These are phyloP conservation scores for Suhomyces wounanorum DNA, from an alignment of 1,139 yeast genomes.

Conservation along the genomic window DNA sequence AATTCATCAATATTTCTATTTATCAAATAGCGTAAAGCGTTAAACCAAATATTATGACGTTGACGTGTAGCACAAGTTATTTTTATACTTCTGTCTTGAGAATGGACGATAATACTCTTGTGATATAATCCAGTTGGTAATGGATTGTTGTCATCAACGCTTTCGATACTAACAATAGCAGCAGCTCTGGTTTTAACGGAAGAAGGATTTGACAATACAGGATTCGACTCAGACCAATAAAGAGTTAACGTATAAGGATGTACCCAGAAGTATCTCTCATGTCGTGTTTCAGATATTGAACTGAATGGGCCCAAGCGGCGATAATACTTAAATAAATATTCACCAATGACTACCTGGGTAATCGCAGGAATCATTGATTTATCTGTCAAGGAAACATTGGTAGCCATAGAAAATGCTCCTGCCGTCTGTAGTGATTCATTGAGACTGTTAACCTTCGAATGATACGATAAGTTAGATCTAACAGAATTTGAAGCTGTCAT, in stretches of 20 bases:
- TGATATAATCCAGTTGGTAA: slow-evolving; percentile 88
- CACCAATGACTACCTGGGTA: slow-evolving; percentile 93
- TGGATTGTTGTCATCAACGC: slow-evolving; percentile 84
- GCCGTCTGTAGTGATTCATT: slow-evolving; percentile 36
- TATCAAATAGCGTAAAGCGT: slow-evolving; percentile 76
- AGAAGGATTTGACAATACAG: slow-evolving; percentile 70
- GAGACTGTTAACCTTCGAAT: slow-evolving; percentile 30
- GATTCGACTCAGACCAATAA: slow-evolving; percentile 86
- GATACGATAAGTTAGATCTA: slow-evolving; percentile 36
- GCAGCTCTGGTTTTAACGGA: slow-evolving; percentile 73
- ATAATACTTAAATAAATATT: slow-evolving; percentile 82
- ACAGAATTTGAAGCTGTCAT: slow-evolving; percentile 28
- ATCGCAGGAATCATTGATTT: slow-evolving; percentile 81
- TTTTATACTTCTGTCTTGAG: slow-evolving; percentile 68
- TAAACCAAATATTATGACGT: slow-evolving; percentile 91
- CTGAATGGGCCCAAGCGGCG: slow-evolving; percentile 75
- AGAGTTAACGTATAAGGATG: slow-evolving; percentile 91
- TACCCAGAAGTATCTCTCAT: slow-evolving; percentile 93
- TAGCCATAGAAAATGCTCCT: slow-evolving; percentile 57
- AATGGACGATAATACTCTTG: slow-evolving; percentile 76
- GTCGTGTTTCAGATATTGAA: slow-evolving; percentile 77
- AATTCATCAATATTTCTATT: slow-evolving; percentile 68
- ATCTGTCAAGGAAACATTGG: slow-evolving; percentile 71
- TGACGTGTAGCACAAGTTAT: slow-evolving; percentile 86
- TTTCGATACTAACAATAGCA: slow-evolving; percentile 76